These are phyloP conservation scores for Aspergillus arachidicola DNA, from an alignment of 2,329 filamentous ascomycete genomes.

Conservation along the genomic window DNA sequence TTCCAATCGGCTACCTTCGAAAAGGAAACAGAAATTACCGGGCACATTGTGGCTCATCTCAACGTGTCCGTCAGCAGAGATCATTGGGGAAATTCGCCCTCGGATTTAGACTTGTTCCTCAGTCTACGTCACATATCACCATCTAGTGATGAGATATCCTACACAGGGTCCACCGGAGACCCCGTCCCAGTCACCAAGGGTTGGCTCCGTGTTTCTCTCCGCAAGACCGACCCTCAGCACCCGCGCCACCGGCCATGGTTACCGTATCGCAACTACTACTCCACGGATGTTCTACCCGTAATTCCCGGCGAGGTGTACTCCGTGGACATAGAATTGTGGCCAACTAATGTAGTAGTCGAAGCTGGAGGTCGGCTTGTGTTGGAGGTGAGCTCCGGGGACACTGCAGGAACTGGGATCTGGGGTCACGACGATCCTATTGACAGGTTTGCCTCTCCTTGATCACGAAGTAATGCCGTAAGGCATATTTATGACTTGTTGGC, in stretches of 20 bases:
- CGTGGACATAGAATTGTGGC: constrained; percentile 47
- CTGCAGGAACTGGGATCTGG: not conserved
- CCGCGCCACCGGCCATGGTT: constrained; percentile 47
- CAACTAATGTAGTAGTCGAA: constrained; percentile 32
- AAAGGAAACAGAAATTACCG: constrained; percentile 60
- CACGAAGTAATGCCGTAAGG: too few species aligned
- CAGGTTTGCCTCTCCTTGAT: not conserved
- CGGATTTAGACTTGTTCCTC: constrained; percentile 56
- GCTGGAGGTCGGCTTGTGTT: constrained; percentile 20
- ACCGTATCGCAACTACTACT: constrained; percentile 50
- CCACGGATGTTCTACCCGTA: constrained; percentile 45
- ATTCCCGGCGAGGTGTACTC: constrained; percentile 49
- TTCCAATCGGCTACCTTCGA: too few species aligned
- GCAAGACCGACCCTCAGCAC: constrained; percentile 47
- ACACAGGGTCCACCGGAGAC: constrained; percentile 57
- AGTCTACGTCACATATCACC: constrained; percentile 53
- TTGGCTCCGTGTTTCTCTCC: constrained; percentile 54
- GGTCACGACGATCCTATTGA: not conserved
- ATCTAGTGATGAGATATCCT: constrained; percentile 51
- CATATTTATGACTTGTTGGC: too few species aligned
- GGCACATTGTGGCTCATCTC: constrained; percentile 64
- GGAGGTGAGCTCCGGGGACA: constrained; percentile 4
- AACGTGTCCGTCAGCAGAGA: constrained; percentile 55
- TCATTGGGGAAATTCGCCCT: constrained; percentile 37
- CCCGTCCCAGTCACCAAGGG: constrained; percentile 56